Conservation (phyloP, 2,329 filamentous ascomycete genomes). For the Fusarium sp. region DNA sequence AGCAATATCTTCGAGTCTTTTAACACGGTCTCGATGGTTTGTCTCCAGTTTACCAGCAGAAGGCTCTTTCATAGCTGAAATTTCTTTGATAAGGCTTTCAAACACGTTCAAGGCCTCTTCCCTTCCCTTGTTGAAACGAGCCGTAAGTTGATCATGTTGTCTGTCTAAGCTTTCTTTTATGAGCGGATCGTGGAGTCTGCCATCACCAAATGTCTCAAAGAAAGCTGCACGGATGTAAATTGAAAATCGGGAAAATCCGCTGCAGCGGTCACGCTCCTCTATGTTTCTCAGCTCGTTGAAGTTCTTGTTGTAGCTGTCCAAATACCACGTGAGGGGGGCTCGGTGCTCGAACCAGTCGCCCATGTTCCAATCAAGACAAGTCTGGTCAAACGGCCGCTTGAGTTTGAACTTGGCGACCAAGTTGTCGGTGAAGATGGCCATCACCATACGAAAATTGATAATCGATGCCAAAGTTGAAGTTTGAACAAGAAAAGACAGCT, state of each 20-base stretch:
- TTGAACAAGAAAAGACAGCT: no score
- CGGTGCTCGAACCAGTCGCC: not conserved
- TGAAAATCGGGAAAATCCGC: not conserved
- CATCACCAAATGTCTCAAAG: not conserved
- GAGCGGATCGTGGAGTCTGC: no score
- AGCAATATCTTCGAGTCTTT: no score
- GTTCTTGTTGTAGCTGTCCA: not conserved
- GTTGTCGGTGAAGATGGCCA: slow-evolving; percentile 8
- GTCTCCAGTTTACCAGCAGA: no score
- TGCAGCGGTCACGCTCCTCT: not conserved
- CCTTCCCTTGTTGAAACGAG: no score
- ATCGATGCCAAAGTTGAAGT: not conserved
- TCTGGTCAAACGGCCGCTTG: not conserved
- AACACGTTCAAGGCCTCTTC: no score
- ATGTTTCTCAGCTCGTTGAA: not conserved
- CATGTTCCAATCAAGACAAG: slow-evolving; percentile 6
- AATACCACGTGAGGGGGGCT: not conserved
- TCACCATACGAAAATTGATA: not conserved
- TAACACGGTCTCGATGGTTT: no score
- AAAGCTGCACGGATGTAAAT: slow-evolving; percentile 2
- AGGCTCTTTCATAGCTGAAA: no score
- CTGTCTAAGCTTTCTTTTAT: not conserved
- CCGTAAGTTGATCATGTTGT: no score
- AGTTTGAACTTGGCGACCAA: not conserved
- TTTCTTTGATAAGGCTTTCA: no score